These are phyloP conservation scores for Phytophthora quininea DNA, from an alignment of 352 stramenopile species.

Conservation along the genomic window DNA sequence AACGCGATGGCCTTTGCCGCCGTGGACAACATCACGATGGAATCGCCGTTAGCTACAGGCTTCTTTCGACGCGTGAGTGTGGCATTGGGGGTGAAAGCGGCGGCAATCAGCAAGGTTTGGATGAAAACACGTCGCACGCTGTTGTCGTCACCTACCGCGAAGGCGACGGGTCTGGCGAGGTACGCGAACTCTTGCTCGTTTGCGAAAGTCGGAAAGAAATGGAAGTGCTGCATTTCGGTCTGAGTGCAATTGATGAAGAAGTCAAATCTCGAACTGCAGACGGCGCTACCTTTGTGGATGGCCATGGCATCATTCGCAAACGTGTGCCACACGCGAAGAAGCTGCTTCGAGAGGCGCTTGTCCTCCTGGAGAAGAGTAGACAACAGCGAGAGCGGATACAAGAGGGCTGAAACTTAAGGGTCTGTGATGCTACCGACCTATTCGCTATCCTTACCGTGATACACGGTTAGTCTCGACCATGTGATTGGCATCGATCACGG, in stretches of 20 bases:
- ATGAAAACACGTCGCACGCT: slow-evolving; percentile 20
- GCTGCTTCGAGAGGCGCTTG: slow-evolving; percentile 53
- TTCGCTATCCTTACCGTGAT: slow-evolving; percentile 25
- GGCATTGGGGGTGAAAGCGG: slow-evolving; percentile 2
- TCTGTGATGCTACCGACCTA: not conserved
- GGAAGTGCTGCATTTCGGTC: slow-evolving; percentile 57
- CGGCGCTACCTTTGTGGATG: slow-evolving; percentile 65
- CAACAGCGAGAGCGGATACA: slow-evolving; percentile 15
- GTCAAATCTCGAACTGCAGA: slow-evolving; percentile 40
- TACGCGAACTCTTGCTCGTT: slow-evolving; percentile 59
- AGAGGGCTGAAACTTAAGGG: slow-evolving; percentile 5
- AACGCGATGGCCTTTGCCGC: slow-evolving; percentile 58
- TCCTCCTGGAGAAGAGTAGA: slow-evolving; percentile 43
- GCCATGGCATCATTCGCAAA: slow-evolving; percentile 65
- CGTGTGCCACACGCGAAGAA: slow-evolving; percentile 70
- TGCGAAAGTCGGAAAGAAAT: slow-evolving; percentile 68
- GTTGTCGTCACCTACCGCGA: slow-evolving; percentile 51
- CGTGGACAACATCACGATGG: slow-evolving; percentile 41
- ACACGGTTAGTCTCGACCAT: slow-evolving; percentile 82
- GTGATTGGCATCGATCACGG: slow-evolving; percentile 82
- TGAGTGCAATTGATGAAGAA: slow-evolving; percentile 57
- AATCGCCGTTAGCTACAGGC: slow-evolving; percentile 49
- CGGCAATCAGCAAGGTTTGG: slow-evolving; percentile 5
- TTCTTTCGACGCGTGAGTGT: slow-evolving; percentile 20
- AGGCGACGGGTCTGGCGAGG: slow-evolving; percentile 10